Evolutionary conservation across 2,329 filamentous ascomycete species (phyloP).

Genomic region (Ramularia collo-cygni): DNA sequence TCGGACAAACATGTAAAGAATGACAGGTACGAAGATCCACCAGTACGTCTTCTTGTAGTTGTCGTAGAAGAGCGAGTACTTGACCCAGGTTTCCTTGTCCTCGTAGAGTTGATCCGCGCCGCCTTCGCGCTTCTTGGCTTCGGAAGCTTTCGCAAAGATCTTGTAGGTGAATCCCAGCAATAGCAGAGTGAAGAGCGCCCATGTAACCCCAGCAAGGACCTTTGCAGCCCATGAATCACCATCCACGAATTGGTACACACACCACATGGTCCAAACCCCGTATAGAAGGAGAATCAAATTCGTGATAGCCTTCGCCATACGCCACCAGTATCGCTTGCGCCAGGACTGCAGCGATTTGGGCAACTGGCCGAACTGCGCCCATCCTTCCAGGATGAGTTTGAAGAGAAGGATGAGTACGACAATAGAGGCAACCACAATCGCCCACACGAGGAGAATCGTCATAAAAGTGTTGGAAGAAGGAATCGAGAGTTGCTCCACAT

Average conservation of each 20-base stretch:
- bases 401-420: conserved; percentile 79
- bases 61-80: conserved; percentile 97
- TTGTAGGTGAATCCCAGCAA: conserved; percentile 78
- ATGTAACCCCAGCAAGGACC: conserved; percentile 70
- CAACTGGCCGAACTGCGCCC: conserved; percentile 84
- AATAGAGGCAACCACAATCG: conserved; percentile 76
- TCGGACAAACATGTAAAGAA: conserved; percentile 85
- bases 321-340: conserved; percentile 93
- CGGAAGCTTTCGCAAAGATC: conserved; percentile 69
- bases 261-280: conserved; percentile 92
- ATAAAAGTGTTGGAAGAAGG: conserved; percentile 91
- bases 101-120: conserved; percentile 70
- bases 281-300: conserved; percentile 87
- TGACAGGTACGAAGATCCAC: conserved; percentile 91
- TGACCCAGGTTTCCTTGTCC: conserved; percentile 83
- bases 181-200: conserved; percentile 71
- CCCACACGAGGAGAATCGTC: conserved; percentile 83
- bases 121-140: conserved; percentile 69
- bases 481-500: conserved; percentile 75
- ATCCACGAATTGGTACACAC: conserved; percentile 87
- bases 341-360: conserved; percentile 74
- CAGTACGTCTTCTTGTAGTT: conserved; percentile 90
- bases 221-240: conserved; percentile 95
- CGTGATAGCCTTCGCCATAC: conserved; percentile 81
- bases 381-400: conserved; percentile 85